These are phyloP conservation scores for Aeminium ludgeri DNA, from an alignment of 495 filamentous ascomycete species.

Conservation along the genomic window DNA sequence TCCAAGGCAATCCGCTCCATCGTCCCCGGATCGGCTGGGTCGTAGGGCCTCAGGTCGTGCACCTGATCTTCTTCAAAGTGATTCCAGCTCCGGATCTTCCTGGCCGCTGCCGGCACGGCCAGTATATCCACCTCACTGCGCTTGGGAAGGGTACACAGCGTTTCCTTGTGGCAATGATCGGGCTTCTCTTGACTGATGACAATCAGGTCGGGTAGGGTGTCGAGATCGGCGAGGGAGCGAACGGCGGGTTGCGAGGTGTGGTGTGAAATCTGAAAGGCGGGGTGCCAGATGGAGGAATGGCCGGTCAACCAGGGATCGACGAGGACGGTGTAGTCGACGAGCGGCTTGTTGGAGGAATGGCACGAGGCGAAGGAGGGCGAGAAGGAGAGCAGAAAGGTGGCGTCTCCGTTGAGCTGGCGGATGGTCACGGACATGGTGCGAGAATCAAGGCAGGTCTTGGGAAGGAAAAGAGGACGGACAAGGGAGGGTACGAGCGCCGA, in stretches of 20 bases:
- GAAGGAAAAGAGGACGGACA: background rate
- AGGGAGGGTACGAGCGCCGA: background rate
- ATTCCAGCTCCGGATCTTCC: conserved; percentile 44
- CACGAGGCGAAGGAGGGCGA: conserved; percentile 28
- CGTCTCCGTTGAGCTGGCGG: conserved; percentile 51
- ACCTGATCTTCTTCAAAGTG: conserved; percentile 43
- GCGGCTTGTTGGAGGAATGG: conserved; percentile 22
- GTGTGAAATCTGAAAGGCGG: conserved; percentile 41
- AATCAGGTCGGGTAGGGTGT: conserved; percentile 43
- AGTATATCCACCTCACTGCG: conserved; percentile 40
- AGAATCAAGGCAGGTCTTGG: too few relatives aligned
- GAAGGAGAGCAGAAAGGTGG: conserved; percentile 52
- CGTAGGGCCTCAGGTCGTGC: conserved; percentile 34
- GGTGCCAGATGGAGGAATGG: conserved; percentile 40
- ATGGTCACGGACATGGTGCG: conserved; percentile 50
- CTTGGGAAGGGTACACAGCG: conserved; percentile 42
- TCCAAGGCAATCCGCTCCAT: conserved; percentile 34
- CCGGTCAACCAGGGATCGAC: conserved; percentile 59
- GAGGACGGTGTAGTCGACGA: conserved; percentile 43
- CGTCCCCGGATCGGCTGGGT: conserved; percentile 21
- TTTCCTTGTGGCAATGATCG: conserved; percentile 54
- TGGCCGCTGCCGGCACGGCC: conserved; percentile 45
- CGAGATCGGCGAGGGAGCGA: conserved; percentile 40
- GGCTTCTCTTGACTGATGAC: conserved; percentile 53
- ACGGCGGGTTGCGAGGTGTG: conserved; percentile 40